Evolutionary conservation across 176 grass and related monocot genomes (phyloP).

Genomic region (Oryza nivara): DNA sequence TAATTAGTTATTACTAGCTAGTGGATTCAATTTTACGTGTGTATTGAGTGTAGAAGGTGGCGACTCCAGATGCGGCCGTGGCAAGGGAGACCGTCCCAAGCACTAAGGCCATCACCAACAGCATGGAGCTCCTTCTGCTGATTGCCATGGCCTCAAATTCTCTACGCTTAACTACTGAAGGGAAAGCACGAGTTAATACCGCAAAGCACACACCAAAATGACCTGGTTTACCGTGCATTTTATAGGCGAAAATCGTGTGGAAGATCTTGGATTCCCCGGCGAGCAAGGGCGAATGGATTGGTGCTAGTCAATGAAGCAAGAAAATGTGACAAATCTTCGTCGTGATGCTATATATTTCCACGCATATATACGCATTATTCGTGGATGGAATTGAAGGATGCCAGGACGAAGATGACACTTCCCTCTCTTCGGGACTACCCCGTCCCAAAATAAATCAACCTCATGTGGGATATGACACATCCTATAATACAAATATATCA

Average conservation of each 20-base stretch:
- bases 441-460: no score
- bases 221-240: background rate
- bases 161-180: no score
- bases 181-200: no score
- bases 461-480: no score
- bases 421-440: no score
- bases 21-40: background rate
- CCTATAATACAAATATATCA: no score
- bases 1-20: no score
- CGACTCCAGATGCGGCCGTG: constrained; percentile 13
- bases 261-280: background rate
- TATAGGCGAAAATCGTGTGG: background rate
- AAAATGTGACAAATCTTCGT: background rate
- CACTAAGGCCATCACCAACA: background rate
- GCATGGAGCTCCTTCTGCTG: background rate
- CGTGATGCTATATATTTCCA: background rate
- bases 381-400: background rate
- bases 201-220: background rate
- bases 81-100: background rate
- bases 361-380: background rate
- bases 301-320: background rate
- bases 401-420: background rate
- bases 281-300: background rate
- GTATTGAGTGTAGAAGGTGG: constrained; percentile 21
- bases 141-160: constrained; percentile 1